These are phyloP conservation scores for Strobilomyces confusus DNA, from an alignment of 768 basidiomycete genomes.

Conservation along the genomic window DNA sequence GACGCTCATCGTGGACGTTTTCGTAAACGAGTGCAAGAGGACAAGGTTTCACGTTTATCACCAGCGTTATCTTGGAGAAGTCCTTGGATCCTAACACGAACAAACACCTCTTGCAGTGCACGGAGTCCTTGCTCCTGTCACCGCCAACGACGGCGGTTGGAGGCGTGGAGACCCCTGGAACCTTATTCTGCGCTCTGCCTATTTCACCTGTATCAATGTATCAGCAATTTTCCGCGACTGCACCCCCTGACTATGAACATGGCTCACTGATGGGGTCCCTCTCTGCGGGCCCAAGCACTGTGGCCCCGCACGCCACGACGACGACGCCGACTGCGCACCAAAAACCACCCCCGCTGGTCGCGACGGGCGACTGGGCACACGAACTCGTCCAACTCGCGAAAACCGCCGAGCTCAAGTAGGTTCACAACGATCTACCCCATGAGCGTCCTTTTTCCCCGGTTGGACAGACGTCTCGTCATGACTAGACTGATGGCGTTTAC, in stretches of 20 bases:
- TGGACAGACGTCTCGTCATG: not conserved
- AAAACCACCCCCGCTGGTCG: conserved; percentile 54
- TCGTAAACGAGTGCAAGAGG: not conserved
- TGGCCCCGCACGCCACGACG: conserved; percentile 31
- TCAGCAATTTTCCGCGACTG: conserved; percentile 33
- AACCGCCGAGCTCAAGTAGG: conserved; percentile 85
- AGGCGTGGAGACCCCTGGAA: conserved; percentile 29
- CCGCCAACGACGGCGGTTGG: conserved; percentile 3
- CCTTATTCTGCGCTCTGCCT: conserved; percentile 16
- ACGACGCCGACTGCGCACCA: conserved; percentile 19
- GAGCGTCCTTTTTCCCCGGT: conserved; percentile 2
- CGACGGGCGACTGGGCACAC: conserved; percentile 84
- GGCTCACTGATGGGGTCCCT: conserved; percentile 29
- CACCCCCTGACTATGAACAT: conserved; percentile 33
- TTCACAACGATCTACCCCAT: conserved; percentile 12
- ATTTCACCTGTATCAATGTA: conserved; percentile 32
- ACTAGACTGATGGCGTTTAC: conserved; percentile 8
- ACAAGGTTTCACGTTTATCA: not conserved
- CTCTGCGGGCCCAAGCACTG: conserved; percentile 32
- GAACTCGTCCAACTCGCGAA: conserved; percentile 83
- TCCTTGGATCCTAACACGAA: conserved; percentile 28
- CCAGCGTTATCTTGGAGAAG: not conserved
- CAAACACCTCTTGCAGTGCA: conserved; percentile 27
- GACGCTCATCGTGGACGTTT: conserved; percentile 47
- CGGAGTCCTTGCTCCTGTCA: conserved; percentile 18